Conservation (phyloP, 192 early-diverging fungal genomes). For the Umbelopsis isabellina region DNA sequence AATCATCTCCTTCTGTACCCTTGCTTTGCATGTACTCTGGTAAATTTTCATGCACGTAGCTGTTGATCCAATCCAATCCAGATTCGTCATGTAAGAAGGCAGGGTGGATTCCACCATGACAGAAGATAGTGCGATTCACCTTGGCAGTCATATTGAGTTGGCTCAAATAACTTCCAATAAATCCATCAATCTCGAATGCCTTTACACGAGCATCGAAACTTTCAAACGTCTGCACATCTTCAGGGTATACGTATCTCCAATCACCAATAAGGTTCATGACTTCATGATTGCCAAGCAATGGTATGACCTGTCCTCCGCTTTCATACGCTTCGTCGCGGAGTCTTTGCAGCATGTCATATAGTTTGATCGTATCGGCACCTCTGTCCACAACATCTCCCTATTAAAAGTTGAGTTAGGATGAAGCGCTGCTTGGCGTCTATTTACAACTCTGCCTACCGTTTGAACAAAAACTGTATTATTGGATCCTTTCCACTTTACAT, state of each 20-base stretch:
- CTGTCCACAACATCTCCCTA: slow-evolving; percentile 79
- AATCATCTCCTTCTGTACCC: slow-evolving; percentile 23
- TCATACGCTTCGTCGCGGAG: slow-evolving; percentile 59
- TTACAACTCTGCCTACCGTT: slow-evolving; percentile 45
- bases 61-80: slow-evolving; percentile 58
- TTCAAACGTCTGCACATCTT: slow-evolving; percentile 61
- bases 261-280: slow-evolving; percentile 68
- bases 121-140: slow-evolving; percentile 59
- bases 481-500: slow-evolving; percentile 63
- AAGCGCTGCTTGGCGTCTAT: neutral
- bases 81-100: slow-evolving; percentile 9
- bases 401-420: neutral
- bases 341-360: slow-evolving; percentile 64
- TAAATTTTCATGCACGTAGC: slow-evolving; percentile 38
- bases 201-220: slow-evolving; percentile 40
- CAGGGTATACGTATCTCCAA: slow-evolving; percentile 58
- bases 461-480: slow-evolving; percentile 63
- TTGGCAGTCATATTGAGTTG: slow-evolving; percentile 48
- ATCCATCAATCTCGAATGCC: slow-evolving; percentile 55
- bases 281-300: slow-evolving; percentile 59
- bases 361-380: slow-evolving; percentile 68
- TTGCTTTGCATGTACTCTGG: slow-evolving; percentile 27
- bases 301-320: slow-evolving; percentile 52
- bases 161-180: slow-evolving; percentile 52
- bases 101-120: slow-evolving; percentile 61